A percentile compares a stretch with the other conserved stretches of the same genome.
phyloP scores from a whole-genome alignment of 306 rosid genomes.

The Elaeagnus macrophylla region DNA sequence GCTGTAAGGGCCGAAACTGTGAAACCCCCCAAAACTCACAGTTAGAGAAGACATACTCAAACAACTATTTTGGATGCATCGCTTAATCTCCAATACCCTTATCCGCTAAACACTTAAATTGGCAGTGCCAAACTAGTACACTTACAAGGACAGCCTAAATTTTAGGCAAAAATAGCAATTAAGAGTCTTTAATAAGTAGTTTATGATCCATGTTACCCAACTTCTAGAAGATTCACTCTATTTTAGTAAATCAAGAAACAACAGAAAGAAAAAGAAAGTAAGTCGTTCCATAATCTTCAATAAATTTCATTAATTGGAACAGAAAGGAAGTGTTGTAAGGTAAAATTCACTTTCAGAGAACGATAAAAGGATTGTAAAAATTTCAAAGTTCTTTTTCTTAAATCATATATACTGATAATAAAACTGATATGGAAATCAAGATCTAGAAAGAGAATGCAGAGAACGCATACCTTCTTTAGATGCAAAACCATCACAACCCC shows the following conservation, averaged over 20 bases:
- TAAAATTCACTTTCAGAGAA: neutral
- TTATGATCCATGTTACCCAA: constrained; percentile 10
- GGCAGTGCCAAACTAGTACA: constrained; percentile 6
- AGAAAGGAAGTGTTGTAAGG: neutral
- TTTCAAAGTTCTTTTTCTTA: neutral
- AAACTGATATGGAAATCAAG: constrained; percentile 30
- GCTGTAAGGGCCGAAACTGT: constrained; percentile 57
- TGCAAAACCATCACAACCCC: constrained; percentile 37
- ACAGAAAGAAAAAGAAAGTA: constrained; percentile 7
- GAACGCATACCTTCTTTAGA: constrained; percentile 55
- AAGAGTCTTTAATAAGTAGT: constrained; percentile 1
- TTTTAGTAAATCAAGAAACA: constrained; percentile 12
- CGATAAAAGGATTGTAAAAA: neutral
- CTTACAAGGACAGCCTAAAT: neutral
- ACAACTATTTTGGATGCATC: constrained; percentile 3
- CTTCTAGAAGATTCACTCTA: constrained; percentile 4
- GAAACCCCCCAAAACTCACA: constrained; percentile 18
- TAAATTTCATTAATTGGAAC: neutral
- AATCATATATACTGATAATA: constrained; percentile 20
- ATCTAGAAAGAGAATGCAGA: constrained; percentile 34
- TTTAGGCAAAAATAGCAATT: constrained; percentile 11
- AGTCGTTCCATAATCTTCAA: constrained; percentile 17
- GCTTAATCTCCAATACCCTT: constrained; percentile 1
- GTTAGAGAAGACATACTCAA: constrained; percentile 15
- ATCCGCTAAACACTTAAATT: neutral